Evolutionary conservation across 345 rosid genomes (phyloP), one percentile per base, ranked within the genome.

Genomic region (Excoecaria cochinchinensis): DNA sequence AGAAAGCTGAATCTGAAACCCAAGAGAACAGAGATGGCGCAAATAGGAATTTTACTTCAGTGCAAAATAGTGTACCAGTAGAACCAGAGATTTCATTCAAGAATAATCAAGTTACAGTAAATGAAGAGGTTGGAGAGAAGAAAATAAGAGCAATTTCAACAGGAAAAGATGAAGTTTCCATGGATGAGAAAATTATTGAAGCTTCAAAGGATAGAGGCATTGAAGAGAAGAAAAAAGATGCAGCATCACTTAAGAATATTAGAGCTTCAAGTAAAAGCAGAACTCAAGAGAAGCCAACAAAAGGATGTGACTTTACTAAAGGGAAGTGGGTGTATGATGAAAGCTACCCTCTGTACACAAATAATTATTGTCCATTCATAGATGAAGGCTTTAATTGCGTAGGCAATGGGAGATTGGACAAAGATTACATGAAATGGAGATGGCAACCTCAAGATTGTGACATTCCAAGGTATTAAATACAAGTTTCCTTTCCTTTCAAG

Each of bases 341-440:
- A 78, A 83, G 81, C 77, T 88, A 87, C 70, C 94, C 96, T 69
- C 76, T 88, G 51, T 95, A 95, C 83, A 91, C 90, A 22, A 89
- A 90, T 76, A 61, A 50, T 17, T 87, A 97, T n/a, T 92, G 98
- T 73, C 96, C 97, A 44, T 90, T 90, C 69, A 91, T 95, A 38
- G 99, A 95, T 76, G 93, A 95, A 86, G 99, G 96, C 12, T 95
- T 95, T 76, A 87, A 81, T 77, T 95, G 99, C 78, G 82, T 74
- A 57, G 89, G 87, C 59, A 95, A 93, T 79, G 98, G 99, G 67
- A 89, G 98, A 73, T 72, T 81, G 31, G 94, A 95, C 69, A 82
- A 82, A 67, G 70, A 77, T 68, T 90, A 89, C 86, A 84, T 77
- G 92, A 91, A 91, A 67, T 93, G 91, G 98, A 88, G 88, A 85